Conservation (phyloP, 78 protist genomes). For the slime mould (Dictyostelium discoideum) region DNA sequence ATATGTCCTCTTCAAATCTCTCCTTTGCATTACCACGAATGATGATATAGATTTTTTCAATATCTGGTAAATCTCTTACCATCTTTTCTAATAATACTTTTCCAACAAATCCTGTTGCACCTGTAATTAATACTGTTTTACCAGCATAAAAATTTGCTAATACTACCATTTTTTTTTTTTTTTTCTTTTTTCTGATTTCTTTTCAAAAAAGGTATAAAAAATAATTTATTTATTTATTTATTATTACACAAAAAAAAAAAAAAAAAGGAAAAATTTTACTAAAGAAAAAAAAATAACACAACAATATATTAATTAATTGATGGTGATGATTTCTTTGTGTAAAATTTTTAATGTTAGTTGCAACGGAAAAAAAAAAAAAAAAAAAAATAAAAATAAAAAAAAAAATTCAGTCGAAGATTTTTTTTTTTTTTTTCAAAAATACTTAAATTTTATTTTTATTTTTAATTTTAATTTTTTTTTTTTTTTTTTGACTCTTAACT, state of each 20-base stretch:
- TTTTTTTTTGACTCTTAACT: too few species aligned
- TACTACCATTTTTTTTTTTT: constrained; percentile 5
- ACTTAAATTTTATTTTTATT: too few species aligned
- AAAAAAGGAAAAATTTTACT: too few species aligned
- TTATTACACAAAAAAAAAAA: background rate
- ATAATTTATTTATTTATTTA: background rate
- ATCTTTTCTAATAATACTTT: constrained; percentile 88
- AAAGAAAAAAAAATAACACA: too few species aligned
- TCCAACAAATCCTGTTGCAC: constrained; percentile 94
- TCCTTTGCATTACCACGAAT: constrained; percentile 84
- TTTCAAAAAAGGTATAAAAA: background rate
- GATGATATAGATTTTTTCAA: constrained; percentile 33
- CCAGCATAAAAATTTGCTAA: constrained; percentile 66
- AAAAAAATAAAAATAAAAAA: too few species aligned
- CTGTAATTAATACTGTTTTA: constrained; percentile 84
- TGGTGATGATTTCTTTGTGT: too few species aligned
- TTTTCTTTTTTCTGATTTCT: background rate
- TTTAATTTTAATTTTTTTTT: too few species aligned
- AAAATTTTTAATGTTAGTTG: too few species aligned
- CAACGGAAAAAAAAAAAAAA: too few species aligned
- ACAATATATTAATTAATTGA: too few species aligned
- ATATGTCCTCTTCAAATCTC: constrained; percentile 80
- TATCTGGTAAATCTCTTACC: constrained; percentile 69
- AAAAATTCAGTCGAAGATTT: too few species aligned
- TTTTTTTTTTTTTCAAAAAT: too few species aligned